Evolutionary conservation across 257 asterid species (phyloP).

Genomic region (Solanum piurae): DNA sequence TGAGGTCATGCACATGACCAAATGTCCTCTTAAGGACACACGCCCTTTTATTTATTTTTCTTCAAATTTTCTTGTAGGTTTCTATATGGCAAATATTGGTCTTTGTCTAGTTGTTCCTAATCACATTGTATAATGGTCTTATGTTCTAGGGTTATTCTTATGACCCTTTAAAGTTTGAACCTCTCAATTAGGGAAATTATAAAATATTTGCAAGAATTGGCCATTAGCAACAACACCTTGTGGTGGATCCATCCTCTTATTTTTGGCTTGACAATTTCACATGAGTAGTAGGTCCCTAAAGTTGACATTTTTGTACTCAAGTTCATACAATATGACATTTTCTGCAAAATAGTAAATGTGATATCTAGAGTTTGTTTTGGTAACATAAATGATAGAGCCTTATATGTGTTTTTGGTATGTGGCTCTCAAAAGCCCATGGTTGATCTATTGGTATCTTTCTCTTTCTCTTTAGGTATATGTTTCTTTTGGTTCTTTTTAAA

Average conservation of each 20-base stretch:
- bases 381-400: background rate
- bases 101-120: background rate
- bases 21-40: background rate
- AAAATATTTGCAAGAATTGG: background rate
- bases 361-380: background rate
- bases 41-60: background rate
- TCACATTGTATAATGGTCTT: background rate
- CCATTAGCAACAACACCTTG: background rate
- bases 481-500: background rate
- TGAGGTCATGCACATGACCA: background rate
- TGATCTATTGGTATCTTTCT: background rate
- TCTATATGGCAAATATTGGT: background rate
- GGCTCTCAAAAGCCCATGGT: background rate
- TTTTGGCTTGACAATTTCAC: background rate
- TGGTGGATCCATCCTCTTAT: background rate
- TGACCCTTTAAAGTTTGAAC: background rate
- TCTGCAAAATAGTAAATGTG: background rate
- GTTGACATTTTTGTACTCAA: background rate
- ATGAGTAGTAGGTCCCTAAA: slow-evolving; percentile 3
- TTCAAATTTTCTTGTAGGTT: background rate
- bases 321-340: background rate
- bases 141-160: background rate
- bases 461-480: background rate
- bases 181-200: background rate
- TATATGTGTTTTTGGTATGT: background rate